These are phyloP conservation scores for Arctium lappa DNA, from an alignment of 129 eudicot genomes.

Conservation along the genomic window DNA sequence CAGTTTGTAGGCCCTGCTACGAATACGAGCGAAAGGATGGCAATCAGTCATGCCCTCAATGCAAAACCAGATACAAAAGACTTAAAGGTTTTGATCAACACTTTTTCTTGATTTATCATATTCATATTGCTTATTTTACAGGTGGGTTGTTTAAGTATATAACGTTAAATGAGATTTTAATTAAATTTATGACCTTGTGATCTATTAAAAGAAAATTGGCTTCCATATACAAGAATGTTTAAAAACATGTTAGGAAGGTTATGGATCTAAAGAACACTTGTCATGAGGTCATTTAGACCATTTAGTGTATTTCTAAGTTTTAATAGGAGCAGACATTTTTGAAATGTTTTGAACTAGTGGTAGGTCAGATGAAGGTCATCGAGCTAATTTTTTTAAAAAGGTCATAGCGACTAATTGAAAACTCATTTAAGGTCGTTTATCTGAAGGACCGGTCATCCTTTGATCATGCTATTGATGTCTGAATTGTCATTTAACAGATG, in stretches of 20 bases:
- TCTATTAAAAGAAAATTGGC: neutral
- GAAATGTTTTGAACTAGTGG: neutral
- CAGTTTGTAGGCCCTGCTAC: conserved; percentile 89
- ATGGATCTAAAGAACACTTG: neutral
- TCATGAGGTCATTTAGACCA: too few species aligned
- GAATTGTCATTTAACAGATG: neutral
- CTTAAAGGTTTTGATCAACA: conserved; percentile 58
- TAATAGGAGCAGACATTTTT: neutral
- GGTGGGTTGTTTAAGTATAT: neutral
- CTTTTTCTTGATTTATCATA: neutral
- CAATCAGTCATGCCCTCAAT: conserved; percentile 84
- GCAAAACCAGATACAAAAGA: conserved; percentile 90
- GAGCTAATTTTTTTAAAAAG: neutral
- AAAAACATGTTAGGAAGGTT: neutral
- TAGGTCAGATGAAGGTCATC: neutral
- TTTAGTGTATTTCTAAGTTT: neutral
- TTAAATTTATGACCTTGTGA: neutral
- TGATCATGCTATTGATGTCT: neutral
- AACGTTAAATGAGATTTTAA: neutral
- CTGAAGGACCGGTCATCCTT: neutral
- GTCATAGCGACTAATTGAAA: neutral
- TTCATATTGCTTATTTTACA: neutral
- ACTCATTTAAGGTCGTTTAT: neutral
- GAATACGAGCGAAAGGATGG: conserved; percentile 94
- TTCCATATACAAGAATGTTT: neutral